phyloP scores from a whole-genome alignment of 148 eudicot genomes.

The Dysphania ambrosioides region DNA sequence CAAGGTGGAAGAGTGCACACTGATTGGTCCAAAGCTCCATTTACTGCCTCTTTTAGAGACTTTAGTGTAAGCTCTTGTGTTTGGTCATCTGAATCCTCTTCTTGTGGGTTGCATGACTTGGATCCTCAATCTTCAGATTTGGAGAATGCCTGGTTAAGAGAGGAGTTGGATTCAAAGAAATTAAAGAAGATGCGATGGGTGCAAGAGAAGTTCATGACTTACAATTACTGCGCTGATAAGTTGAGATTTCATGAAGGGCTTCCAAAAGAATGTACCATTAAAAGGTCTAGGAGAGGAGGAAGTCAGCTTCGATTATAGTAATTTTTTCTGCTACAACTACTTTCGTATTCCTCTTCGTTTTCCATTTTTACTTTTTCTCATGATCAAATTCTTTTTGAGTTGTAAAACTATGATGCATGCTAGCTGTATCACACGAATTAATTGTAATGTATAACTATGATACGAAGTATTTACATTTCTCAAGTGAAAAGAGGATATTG shows the following conservation, averaged over 20 bases:
- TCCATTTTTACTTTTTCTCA: no score
- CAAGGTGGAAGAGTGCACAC: constrained; percentile 5
- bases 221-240: not conserved
- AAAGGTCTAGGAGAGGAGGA: not conserved
- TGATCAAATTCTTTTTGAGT: not conserved
- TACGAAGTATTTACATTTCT: no score
- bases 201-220: not conserved
- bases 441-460: not conserved
- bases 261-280: not conserved
- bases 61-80: not conserved
- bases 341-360: no score
- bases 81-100: not conserved
- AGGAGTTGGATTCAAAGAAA: not conserved
- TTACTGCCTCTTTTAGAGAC: not conserved
- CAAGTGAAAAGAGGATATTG: no score
- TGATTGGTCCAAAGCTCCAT: constrained; percentile 6
- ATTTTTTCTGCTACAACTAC: no score
- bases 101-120: not conserved
- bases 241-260: not conserved
- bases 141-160: not conserved
- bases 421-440: not conserved
- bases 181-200: not conserved
- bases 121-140: not conserved
- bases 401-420: not conserved
- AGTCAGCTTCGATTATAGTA: not conserved